Percentiles rank a stretch among this genome's conserved stretches.
These are phyloP conservation scores for Pythium vanterpoolii DNA, from an alignment of 352 stramenopile species.

Conservation along the genomic window DNA sequence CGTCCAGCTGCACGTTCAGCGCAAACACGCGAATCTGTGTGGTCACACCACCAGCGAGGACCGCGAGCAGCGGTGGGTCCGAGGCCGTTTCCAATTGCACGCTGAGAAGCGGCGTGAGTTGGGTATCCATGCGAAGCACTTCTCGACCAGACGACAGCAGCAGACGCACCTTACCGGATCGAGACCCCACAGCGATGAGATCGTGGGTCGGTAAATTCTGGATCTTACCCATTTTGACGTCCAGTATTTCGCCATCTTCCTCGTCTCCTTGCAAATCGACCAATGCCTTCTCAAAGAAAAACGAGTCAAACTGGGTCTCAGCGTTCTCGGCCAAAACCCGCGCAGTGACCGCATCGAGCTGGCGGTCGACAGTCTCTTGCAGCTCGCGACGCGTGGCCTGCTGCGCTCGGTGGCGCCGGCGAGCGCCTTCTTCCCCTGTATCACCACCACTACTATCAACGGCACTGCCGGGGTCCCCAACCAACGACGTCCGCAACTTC, in stretches of 20 bases:
- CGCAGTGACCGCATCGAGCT: constrained; percentile 3
- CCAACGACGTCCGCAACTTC: constrained; percentile 8
- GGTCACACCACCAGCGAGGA: background rate
- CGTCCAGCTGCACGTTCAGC: background rate
- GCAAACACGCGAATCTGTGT: background rate
- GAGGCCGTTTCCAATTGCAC: constrained; percentile 16
- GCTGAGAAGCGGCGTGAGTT: constrained; percentile 25
- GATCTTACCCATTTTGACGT: constrained; percentile 46
- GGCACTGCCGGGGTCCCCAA: background rate
- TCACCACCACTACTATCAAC: background rate
- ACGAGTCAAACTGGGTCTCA: constrained; percentile 30
- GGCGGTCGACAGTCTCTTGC: constrained; percentile 10
- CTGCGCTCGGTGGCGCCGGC: background rate
- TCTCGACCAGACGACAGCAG: constrained; percentile 25
- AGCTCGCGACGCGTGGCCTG: background rate
- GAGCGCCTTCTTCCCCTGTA: background rate
- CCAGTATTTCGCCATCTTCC: constrained; percentile 25
- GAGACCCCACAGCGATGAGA: constrained; percentile 34
- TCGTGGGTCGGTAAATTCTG: constrained; percentile 22
- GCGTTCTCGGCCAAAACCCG: background rate
- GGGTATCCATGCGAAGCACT: constrained; percentile 22
- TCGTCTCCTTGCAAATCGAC: constrained; percentile 1
- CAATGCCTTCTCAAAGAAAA: constrained; percentile 36
- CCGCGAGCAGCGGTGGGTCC: constrained; percentile 15
- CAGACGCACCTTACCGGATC: constrained; percentile 29